Base-by-base conservation (phyloP, 163 green algal species). In the Scenedesmus sp. region DNA sequence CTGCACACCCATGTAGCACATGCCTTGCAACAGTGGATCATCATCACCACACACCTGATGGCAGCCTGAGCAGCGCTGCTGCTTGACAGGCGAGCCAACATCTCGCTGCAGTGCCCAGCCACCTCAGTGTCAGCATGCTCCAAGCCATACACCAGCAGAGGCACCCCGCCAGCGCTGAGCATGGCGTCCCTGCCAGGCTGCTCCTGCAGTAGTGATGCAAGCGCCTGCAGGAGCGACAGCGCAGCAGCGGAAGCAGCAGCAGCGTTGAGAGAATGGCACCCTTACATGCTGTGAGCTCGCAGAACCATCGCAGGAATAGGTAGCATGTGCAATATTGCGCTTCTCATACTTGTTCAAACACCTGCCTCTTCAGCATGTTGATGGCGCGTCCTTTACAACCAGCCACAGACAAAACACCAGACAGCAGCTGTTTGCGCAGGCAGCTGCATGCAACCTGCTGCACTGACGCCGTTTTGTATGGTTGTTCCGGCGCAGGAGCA, bases 141-240 rank as follows among this genome's bases (percentile, higher is more conserved):
- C 67, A 95, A 73, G 56, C 93, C 87, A 34, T 73, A 55, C 77
- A 94, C 88, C 88, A 95, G 88, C 3, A 82, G 91, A 1, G 91
- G 88, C 76, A 95, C 93, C 4, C 93, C 93, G 67, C 93, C 93
- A 1, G 84, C 84, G 0, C 81, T 60, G 23, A 95, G 85, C 60
- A 95, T 52, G 0, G 59, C 74, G 87, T 87, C 82, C 74, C 77
- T 88, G 88, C 90, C 92, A 88, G 66, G 86, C 56, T 79, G 18
- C 34, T 94, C 92, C 82, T 91, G 88, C 88, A 91, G 89, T 86
- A 95, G 92, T 82, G 87, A 84, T 55, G 89, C 92, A 13, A 95
- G 82, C 23, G 92, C 90, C 82, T 94, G 73, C 90, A 88, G 5
- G 9, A 92, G 67, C 73, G 89, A 74, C 26, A n/a, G 52, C 26